A percentile compares a stretch with the other conserved stretches of the same genome.
These are phyloP conservation scores for Coffea canephora DNA, from an alignment of 257 asterid species.

Conservation along the genomic window DNA sequence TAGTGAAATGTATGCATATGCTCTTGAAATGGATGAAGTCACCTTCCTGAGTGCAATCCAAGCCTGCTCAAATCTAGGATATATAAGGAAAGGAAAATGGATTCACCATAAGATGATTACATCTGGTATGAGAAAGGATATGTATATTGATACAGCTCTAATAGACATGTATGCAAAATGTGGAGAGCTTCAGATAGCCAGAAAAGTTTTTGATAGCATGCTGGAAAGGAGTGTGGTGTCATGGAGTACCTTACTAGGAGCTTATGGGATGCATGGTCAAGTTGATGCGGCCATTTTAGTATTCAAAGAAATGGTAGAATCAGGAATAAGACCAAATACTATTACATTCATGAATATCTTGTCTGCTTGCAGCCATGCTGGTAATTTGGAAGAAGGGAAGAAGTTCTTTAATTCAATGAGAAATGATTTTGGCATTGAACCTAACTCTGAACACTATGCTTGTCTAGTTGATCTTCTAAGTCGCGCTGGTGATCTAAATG, in stretches of 20 bases:
- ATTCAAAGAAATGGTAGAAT: constrained; percentile 56
- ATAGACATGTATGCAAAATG: constrained; percentile 68
- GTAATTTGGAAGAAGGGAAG: constrained; percentile 68
- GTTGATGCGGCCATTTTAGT: constrained; percentile 50
- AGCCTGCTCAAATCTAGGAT: constrained; percentile 75
- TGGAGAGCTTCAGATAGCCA: constrained; percentile 68
- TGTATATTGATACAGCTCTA: constrained; percentile 60
- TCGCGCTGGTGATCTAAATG: constrained; percentile 72
- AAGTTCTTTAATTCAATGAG: constrained; percentile 59
- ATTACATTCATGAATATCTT: constrained; percentile 70
- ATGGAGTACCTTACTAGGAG: constrained; percentile 84
- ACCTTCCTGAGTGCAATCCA: constrained; percentile 70
- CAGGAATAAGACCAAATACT: constrained; percentile 62
- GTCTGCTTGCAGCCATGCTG: constrained; percentile 84
- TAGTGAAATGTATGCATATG: constrained; percentile 42
- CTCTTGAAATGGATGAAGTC: constrained; percentile 61
- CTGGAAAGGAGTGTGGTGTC: constrained; percentile 51
- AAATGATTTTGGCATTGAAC: constrained; percentile 46
- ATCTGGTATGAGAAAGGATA: constrained; percentile 47
- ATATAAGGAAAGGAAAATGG: constrained; percentile 69
- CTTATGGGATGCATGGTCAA: constrained; percentile 78
- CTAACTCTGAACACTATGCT: constrained; percentile 69
- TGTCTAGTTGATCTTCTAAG: constrained; percentile 88
- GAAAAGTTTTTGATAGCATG: constrained; percentile 55
- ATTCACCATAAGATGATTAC: constrained; percentile 68